Percentiles rank a stretch among this genome's conserved stretches.
These are phyloP conservation scores for Eucalyptus regnans DNA, from an alignment of 345 rosid species.

Conservation along the genomic window DNA sequence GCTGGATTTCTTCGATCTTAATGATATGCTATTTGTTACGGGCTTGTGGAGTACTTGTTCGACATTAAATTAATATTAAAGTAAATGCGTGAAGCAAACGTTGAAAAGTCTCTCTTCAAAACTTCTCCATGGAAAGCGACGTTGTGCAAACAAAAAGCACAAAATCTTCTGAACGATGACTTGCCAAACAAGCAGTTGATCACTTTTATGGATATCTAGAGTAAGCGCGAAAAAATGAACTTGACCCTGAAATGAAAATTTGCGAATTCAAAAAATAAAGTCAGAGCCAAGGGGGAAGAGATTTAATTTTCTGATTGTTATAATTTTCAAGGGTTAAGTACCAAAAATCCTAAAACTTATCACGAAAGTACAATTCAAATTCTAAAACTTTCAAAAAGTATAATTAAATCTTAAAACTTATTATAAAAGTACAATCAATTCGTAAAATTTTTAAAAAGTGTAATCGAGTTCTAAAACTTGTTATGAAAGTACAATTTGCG, in stretches of 20 bases:
- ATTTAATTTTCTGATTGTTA: background rate
- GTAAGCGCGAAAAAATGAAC: background rate
- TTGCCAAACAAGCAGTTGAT: background rate
- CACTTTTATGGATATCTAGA: background rate
- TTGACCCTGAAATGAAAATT: background rate
- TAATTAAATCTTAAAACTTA: no score
- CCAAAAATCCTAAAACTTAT: no score
- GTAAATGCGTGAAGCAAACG: background rate
- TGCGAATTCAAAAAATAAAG: background rate
- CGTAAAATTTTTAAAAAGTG: no score
- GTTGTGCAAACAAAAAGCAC: background rate
- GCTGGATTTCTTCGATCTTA: background rate
- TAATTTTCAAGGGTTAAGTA: background rate
- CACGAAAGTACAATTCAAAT: no score
- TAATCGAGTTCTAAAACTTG: no score
- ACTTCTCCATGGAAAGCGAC: background rate
- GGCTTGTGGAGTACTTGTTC: background rate
- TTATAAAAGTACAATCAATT: no score
- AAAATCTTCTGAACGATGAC: background rate
- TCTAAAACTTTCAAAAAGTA: no score
- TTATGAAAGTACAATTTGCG: accelerated
- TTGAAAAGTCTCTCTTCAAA: background rate
- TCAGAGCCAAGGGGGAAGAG: background rate
- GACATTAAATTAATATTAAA: background rate
- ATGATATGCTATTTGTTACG: background rate